Percentiles rank a stretch among this genome's conserved stretches.
These are phyloP conservation scores for Lachnellula arida DNA, from an alignment of 2,329 filamentous ascomycete genomes.

Conservation along the genomic window DNA sequence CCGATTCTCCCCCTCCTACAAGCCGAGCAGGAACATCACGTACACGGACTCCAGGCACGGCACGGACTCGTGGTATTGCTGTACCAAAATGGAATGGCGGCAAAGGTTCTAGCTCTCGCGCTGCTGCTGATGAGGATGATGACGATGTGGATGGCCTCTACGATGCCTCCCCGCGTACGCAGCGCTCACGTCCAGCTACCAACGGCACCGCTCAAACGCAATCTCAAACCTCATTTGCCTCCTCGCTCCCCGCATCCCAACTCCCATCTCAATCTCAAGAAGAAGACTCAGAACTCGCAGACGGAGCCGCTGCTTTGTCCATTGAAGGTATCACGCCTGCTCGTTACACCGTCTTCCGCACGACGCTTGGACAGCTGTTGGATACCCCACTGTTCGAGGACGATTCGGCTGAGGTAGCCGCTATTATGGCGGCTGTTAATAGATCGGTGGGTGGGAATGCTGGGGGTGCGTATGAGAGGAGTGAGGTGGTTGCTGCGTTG, in stretches of 20 bases:
- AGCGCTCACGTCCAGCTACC: constrained; percentile 18
- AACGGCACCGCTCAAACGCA: constrained; percentile 13
- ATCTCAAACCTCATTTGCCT: constrained; percentile 37
- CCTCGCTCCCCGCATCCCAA: constrained; percentile 34
- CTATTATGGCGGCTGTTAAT: constrained; percentile 77
- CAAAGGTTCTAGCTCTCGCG: constrained; percentile 31
- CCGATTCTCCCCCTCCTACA: constrained; percentile 27
- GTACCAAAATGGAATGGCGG: constrained; percentile 25
- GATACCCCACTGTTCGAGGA: constrained; percentile 80
- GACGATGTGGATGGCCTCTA: constrained; percentile 39
- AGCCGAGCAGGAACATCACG: constrained; percentile 29
- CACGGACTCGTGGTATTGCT: constrained; percentile 30
- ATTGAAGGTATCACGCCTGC: constrained; percentile 39
- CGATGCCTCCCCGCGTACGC: constrained; percentile 28
- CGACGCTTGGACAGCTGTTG: constrained; percentile 76
- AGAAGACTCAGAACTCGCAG: constrained; percentile 26
- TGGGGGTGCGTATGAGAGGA: constrained; percentile 59
- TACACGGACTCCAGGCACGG: constrained; percentile 30
- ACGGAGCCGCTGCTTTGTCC: constrained; percentile 24
- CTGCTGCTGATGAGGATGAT: constrained; percentile 45
- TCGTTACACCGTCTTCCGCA: constrained; percentile 71
- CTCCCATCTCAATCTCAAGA: constrained; percentile 26
- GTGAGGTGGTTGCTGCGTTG: constrained; percentile 73
- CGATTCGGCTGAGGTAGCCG: constrained; percentile 72
- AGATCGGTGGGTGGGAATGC: constrained; percentile 50